Evolutionary conservation across 164 flowering plant genomes (phyloP), one percentile per base, ranked within the genome.

Genomic region (Chloranthus sessilifolius): DNA sequence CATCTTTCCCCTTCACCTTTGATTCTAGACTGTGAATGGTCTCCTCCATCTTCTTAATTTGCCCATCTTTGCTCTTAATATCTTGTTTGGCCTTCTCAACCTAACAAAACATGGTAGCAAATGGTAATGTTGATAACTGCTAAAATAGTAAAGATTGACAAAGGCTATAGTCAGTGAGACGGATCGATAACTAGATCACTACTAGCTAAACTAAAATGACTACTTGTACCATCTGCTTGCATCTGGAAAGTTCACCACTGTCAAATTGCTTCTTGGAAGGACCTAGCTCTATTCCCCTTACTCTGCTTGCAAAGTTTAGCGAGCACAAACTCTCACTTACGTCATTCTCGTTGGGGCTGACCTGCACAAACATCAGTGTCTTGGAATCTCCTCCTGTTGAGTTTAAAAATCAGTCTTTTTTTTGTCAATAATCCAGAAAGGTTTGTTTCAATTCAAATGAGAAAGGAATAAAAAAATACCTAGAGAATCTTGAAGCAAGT

Each of bases 251-350:
- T 62, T 94, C 99, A 35, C 77, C 44, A 38, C 53, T 64, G 54
- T 89, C 92, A 20, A 85, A 21, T 57, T 94, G 97, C 75, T 74
- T 89, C 79, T 66, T 94, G 42, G 96, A 92, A 33, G 92, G 95
- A 39, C 99, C 99, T 44, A 94, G 55, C 61, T 94, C 99, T 50
- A 94, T 69, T 52, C 99, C 99, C 62, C 85, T 79, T 14, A 89
- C 99, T 68, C 99, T 73, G 61, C 95, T 89, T 38, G 97, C 97
- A 73, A 94, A 94, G 66, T 94, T 94, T 45, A 94, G 71, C 7
- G 99, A 94, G 79, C 96, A 89, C 31, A 94, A 58, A 24, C 95
- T 86, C 83, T 94, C 99, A 51, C 80, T 72, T 41, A 82, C 60
- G 59, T 94, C 99, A 62, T 69, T 77, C 43, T 89, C 96, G 43